Base-by-base conservation (phyloP, 2,329 filamentous ascomycete species). In the Chrysoporthe cubensis region DNA sequence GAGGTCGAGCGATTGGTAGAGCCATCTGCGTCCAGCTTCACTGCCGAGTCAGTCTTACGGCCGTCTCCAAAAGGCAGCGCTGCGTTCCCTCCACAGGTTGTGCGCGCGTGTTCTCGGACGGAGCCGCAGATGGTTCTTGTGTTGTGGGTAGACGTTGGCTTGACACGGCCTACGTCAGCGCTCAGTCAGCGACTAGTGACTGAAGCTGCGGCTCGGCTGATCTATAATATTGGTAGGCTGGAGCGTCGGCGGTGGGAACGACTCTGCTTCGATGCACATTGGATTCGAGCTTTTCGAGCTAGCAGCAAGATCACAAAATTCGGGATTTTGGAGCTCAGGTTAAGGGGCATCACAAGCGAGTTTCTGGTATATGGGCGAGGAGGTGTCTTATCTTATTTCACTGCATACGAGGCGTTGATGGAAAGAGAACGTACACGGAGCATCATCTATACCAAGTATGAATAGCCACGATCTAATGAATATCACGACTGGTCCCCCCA, bases 1-100 rank as follows among this genome's bases (percentile, higher is more conserved):
- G 44, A 62, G 66, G 18, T 70, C 68, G 54, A 70, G 68, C 54
- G 66, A 70, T 18, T 70, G 68, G 68, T 69, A 37, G 57, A 50
- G 7, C 8, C 1, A 18, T 34, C 21, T 8, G 8, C 21, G 26
- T 26, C 26, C 54, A 16, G 7, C 56, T n/a, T 16, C 56, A 16
- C 32, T 13, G 21, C 26, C 52, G 4, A 37, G 13, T 16, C 52
- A 40, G 6, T 9, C 54, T 7, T 5, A 58, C 34, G 21, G 3
- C 34, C 1, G 26, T 16, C 32, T 8, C 13, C 26, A 57, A 57
- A 57, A 37, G 37, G 54, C 14, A 57, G 13, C 21, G 3, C 13
- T 13, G 14, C 26, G 18, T 13, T 46, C 2, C 44, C 13, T 16
- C 13, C 4, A 16, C 44, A 2, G 2, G 8, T 2, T 18, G 18